phyloP scores from a whole-genome alignment of 2,329 filamentous ascomycete species.

The Dothideomycetes sp. region DNA sequence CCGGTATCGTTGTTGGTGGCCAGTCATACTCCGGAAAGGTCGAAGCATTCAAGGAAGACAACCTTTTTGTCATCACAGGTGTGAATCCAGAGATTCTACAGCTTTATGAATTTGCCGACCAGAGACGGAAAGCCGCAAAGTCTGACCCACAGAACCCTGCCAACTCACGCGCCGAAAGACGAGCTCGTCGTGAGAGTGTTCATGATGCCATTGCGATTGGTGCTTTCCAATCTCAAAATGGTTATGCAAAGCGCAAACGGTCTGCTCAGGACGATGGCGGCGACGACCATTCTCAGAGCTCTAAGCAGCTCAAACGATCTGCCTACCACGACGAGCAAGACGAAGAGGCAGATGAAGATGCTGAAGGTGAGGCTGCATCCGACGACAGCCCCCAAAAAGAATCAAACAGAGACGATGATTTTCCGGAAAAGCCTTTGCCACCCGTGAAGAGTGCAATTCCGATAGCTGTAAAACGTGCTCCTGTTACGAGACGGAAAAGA shows the following conservation, averaged over 20 bases:
- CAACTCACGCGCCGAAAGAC: slow-evolving; percentile 3
- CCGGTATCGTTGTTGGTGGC: background rate
- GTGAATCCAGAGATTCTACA: slow-evolving; percentile 3
- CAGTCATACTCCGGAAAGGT: background rate
- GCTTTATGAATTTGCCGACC: slow-evolving; percentile 3
- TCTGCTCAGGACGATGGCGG: background rate
- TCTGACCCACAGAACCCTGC: background rate
- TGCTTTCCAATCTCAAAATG: background rate
- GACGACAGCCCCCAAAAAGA: background rate
- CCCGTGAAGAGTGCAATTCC: background rate
- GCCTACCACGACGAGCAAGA: slow-evolving; percentile 4
- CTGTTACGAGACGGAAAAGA: slow-evolving; percentile 2
- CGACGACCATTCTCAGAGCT: background rate
- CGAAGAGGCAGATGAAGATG: slow-evolving; percentile 6
- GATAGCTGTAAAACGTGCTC: slow-evolving; percentile 1
- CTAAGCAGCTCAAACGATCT: background rate
- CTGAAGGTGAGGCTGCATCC: background rate
- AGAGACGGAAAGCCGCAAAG: slow-evolving; percentile 1
- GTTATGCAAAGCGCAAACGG: slow-evolving; percentile 1
- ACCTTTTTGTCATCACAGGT: slow-evolving; percentile 1
- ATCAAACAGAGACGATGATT: background rate
- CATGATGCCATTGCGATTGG: slow-evolving; percentile 1
- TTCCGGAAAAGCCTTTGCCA: background rate
- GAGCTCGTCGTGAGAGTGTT: slow-evolving; percentile 4
- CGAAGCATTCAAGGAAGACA: background rate